phyloP scores from a whole-genome alignment of 441 rosid genomes.

The Metrosideros polymorpha region DNA sequence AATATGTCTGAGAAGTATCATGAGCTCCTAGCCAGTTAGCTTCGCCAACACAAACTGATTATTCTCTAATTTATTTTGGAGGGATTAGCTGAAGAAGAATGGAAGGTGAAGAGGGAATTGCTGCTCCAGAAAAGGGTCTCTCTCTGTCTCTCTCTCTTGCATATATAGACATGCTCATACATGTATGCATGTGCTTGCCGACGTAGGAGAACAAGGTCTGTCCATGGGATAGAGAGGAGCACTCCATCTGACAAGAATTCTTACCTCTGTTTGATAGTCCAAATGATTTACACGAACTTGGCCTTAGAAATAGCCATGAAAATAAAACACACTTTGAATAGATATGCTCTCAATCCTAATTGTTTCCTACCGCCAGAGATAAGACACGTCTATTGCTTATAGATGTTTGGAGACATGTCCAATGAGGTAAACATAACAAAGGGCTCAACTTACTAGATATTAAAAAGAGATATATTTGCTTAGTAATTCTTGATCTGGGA shows the following conservation, averaged over 20 bases:
- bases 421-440: background rate
- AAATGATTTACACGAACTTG: background rate
- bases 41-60: constrained; percentile 3
- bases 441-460: background rate
- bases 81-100: constrained; percentile 86
- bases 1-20: background rate
- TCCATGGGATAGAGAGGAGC: background rate
- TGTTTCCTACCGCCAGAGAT: background rate
- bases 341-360: background rate
- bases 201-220: background rate
- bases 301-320: too few species aligned
- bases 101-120: constrained; percentile 75
- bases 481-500: background rate
- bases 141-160: background rate
- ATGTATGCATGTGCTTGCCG: background rate
- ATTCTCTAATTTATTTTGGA: constrained; percentile 17
- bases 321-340: background rate
- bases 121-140: constrained; percentile 71
- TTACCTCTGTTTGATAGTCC: background rate
- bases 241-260: background rate
- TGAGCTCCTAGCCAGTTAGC: background rate
- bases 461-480: background rate
- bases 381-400: background rate
- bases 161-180: background rate
- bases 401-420: background rate